Conservation (phyloP, 805 yeast species). For the Brettanomyces anomalus region DNA sequence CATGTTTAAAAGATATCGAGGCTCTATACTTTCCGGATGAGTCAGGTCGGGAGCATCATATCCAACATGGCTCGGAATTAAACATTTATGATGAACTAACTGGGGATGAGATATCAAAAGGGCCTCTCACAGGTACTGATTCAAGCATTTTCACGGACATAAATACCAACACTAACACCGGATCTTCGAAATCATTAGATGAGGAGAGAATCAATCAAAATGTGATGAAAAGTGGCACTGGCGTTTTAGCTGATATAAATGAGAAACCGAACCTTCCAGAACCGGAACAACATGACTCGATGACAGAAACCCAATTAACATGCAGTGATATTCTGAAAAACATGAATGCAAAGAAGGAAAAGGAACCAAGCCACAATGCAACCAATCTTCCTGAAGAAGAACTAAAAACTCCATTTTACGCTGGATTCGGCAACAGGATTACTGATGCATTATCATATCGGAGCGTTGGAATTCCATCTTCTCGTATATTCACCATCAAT, state of each 20-base stretch:
- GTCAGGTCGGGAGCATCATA: background rate
- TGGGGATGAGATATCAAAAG: background rate
- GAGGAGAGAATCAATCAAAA: no score
- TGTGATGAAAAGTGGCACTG: background rate
- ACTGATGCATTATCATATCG: slow-evolving; percentile 95
- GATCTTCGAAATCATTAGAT: background rate
- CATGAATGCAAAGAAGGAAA: background rate
- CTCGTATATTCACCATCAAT: slow-evolving; percentile 90
- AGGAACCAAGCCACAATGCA: slow-evolving; percentile 8
- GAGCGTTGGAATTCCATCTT: slow-evolving; percentile 88
- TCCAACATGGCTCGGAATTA: no score
- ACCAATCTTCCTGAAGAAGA: slow-evolving; percentile 6
- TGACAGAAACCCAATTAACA: background rate
- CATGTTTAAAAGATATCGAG: slow-evolving; percentile 82
- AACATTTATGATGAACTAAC: background rate
- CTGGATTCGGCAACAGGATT: slow-evolving; percentile 94
- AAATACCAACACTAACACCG: slow-evolving; percentile 8
- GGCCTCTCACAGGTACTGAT: background rate
- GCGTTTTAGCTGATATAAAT: background rate
- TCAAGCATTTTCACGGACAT: slow-evolving; percentile 13
- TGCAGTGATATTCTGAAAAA: slow-evolving; percentile 1
- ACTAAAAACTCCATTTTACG: slow-evolving; percentile 70
- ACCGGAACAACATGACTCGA: background rate
- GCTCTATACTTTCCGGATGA: slow-evolving; percentile 40
- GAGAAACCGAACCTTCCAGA: background rate